Base-by-base conservation (phyloP, 1,284 basidiomycete species). In the Marasmius fiardii region DNA sequence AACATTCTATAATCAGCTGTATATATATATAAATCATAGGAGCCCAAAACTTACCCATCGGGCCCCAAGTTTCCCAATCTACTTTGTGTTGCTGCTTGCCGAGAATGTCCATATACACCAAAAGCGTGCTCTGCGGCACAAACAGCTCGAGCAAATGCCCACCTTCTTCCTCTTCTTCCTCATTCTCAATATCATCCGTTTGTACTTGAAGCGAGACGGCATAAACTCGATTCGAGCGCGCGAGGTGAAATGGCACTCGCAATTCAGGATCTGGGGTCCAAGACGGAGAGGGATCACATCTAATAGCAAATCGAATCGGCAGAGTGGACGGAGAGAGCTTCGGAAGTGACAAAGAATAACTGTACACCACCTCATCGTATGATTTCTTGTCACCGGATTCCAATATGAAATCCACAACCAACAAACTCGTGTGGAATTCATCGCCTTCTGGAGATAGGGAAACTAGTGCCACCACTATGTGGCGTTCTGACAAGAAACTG, bases 11-110 rank as follows among this genome's bases (percentile, higher is more conserved):
- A 41, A 16, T n/a, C 11, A 20, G 6, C 28, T 4, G 28, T 31
- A 31, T 7, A 41, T 20, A 2, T 41, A 14, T 16, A 8, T 6
- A 16, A 20, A 41, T 41, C 39, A n/a, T 4, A 41, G 16, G 10
- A n/a, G 2, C 16, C n/a, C 12, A 2, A 16, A 41, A 20, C 39
- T 49, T n/a, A 49, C 47, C 47, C 47, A 14, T 51, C 2, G 75
- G 75, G 16, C 81, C 81, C 85, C 85, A 86, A 37, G 71, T 68
- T 1, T 70, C 61, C 84, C 83, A 87, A 44, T 61, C 54, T 50
- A 82, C 64, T 12, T 67, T 63, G 16, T 63, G 61, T 18, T 55
- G 53, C 35, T 58, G 61, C 12, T 63, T 65, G 24, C 58, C 59
- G 43, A 60, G 57, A 26, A 56, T 34, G 2, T 63, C 54, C 34